Base-by-base conservation (phyloP, 345 rosid genomes). In the Ceriops decandra region DNA sequence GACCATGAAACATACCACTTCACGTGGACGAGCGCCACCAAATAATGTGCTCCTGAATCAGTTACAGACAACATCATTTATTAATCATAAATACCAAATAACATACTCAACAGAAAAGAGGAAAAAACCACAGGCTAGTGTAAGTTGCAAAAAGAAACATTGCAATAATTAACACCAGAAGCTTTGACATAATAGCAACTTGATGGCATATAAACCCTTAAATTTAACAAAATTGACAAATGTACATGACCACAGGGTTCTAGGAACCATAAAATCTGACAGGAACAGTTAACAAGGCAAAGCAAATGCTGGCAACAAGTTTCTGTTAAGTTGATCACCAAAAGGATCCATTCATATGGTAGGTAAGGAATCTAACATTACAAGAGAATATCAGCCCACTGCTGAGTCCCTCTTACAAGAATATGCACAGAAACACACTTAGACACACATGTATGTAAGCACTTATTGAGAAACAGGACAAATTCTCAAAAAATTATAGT, bases 21-120 rank as follows among this genome's bases (percentile, higher is more conserved):
- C 79, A 19, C 69, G 46, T 1, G 74, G 76, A 46, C 68, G 69
- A 27, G 71, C 77, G 24, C 72, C 77, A 13, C 79, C 79, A 54
- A 79, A 75, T 38, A 79, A 72, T 24, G 68, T 52, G 67, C 54
- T 52, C 77, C 72, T 75, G 67, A 67, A 68, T 33, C 72, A 64
- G 33, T 60, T 28, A 30, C 36, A 27, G 6, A 75, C 8, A 52
- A 36, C 28, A 49, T 63, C 16, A 67, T 49, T 20, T 33, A 1
- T 16, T 32, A 13, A 54, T 30, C 52, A 42, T 28, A 28, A 35
- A 49, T n/a, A 42, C 22, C 22, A 35, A 20, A 62, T 21, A 57
- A 38, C 47, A 26, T 26, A 42, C 19, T 42, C 49, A 13, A 13
- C 17, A 42, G 17, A 42, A 3, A 42, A 42, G 19, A 16, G 49